Evolutionary conservation across 768 basidiomycete species (phyloP).

Genomic region (Lactifluus echinatus): DNA sequence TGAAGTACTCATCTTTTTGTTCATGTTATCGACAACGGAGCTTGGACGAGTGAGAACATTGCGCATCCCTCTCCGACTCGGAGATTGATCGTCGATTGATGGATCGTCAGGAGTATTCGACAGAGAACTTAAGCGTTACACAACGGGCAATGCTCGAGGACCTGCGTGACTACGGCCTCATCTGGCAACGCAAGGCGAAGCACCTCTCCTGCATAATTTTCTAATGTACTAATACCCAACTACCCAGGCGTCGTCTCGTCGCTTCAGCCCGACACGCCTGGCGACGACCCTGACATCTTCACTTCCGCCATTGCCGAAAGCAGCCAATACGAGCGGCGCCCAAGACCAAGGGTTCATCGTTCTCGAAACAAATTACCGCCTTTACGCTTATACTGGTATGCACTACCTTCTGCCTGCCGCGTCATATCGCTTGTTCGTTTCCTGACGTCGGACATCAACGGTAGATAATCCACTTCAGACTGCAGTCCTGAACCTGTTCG

Average conservation of each 20-base stretch:
- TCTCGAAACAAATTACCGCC: conserved; percentile 94
- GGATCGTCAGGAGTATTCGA: conserved; percentile 71
- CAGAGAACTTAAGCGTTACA: conserved; percentile 66
- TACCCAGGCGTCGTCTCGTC: conserved; percentile 57
- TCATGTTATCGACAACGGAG: conserved; percentile 97
- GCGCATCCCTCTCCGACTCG: conserved; percentile 10
- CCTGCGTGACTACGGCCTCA: conserved; percentile 87
- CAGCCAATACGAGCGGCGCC: conserved; percentile 44
- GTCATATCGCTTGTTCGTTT: not conserved
- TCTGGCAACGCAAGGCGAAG: conserved; percentile 73
- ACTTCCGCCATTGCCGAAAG: conserved; percentile 67
- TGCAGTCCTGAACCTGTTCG: conserved; percentile 90
- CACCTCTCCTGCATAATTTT: not conserved
- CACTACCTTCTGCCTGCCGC: not conserved
- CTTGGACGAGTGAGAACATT: conserved; percentile 62
- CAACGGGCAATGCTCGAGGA: conserved; percentile 87
- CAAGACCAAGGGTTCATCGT: conserved; percentile 85
- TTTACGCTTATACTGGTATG: conserved; percentile 95
- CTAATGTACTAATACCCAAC: not conserved
- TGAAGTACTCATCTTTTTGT: conserved; percentile 86
- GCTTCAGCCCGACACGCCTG: conserved; percentile 90
- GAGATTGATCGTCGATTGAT: not conserved
- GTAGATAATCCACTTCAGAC: conserved; percentile 93
- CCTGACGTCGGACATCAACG: conserved; percentile 7
- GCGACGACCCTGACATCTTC: conserved; percentile 93